Base-by-base conservation (phyloP, 176 grass and related monocot genomes). In the Secale cereale region DNA sequence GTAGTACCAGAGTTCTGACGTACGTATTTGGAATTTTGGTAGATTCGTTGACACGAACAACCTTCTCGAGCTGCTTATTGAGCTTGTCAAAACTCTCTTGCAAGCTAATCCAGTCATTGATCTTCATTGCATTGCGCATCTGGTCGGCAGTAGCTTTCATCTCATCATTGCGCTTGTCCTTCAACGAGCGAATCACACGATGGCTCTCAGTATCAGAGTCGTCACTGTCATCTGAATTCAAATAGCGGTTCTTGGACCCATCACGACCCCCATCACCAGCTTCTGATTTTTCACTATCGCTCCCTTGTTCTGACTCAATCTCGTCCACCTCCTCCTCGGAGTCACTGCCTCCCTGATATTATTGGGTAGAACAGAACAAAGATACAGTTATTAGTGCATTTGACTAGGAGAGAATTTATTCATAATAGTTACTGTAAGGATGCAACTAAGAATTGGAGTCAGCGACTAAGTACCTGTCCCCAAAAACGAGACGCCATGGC, bases 21-120 rank as follows among this genome's bases (percentile, higher is more conserved):
- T 98, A 98, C 46, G 88, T 81, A 59, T 79, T 90, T 22, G 96
- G 96, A 65, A 81, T 35, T 50, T 95, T 93, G 35, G 92, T 89
- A 9, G 93, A 89, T 68, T 98, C 96, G 6, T 94, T 95, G 32
- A 98, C 89, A 65, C 93, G 87, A 40, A 88, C 75, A 81, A 98
- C 91, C 89, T 98, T 98, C 89, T 98, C 93, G 29, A 98, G 86
- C 82, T 98, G 96, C 82, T 92, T 98, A 83, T 98, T 98, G n/a
- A 98, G 87, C 78, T 95, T 98, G 35, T 98, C 96, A 74, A 94
- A 98, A 71, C 87, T 92, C 76, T 95, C 96, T 60, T 92, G 90
- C 43, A 98, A 83, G 78, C 89, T 98, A 60, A 95, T 65, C 87
- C 93, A 98, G 78, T 98, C 96, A 68, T 98, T 98, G 59, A 98